Conservation (phyloP, 768 basidiomycete species). For the Boletus vermiculosoides region DNA sequence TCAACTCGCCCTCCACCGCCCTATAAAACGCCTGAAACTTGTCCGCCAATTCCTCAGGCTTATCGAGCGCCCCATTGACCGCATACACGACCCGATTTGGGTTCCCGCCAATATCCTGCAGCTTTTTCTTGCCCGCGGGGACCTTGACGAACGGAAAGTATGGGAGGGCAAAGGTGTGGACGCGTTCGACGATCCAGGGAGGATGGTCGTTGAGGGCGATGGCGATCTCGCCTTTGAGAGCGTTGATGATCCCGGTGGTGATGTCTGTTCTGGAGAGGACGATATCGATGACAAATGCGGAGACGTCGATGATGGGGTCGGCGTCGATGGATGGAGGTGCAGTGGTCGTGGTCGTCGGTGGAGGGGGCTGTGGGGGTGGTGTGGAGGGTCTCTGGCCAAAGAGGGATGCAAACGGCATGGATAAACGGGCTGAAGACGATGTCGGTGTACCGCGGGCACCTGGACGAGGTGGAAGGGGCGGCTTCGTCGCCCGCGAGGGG, state of each 20-base stretch:
- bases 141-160: constrained; percentile 57
- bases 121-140: constrained; percentile 32
- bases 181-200: constrained; percentile 60
- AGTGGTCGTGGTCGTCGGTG: constrained; percentile 12
- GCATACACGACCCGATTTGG: constrained; percentile 32
- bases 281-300: constrained; percentile 57
- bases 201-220: constrained; percentile 43
- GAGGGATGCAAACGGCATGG: constrained; percentile 79
- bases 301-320: constrained; percentile 49
- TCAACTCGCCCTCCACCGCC: constrained; percentile 62
- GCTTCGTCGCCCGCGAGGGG: constrained; percentile 45
- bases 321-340: constrained; percentile 30
- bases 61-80: constrained; percentile 42
- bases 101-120: constrained; percentile 31
- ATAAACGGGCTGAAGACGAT: constrained; percentile 46
- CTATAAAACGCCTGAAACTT: constrained; percentile 72
- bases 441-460: constrained; percentile 13
- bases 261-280: constrained; percentile 54
- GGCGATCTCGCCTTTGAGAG: constrained; percentile 57
- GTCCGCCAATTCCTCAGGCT: constrained; percentile 50
- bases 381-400: constrained; percentile 50
- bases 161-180: constrained; percentile 51
- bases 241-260: constrained; percentile 50
- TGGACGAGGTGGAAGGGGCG: constrained; percentile 44
- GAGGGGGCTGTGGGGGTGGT: constrained; percentile 31